Base-by-base conservation (phyloP, 805 yeast genomes). In the Starmera caribaea region DNA sequence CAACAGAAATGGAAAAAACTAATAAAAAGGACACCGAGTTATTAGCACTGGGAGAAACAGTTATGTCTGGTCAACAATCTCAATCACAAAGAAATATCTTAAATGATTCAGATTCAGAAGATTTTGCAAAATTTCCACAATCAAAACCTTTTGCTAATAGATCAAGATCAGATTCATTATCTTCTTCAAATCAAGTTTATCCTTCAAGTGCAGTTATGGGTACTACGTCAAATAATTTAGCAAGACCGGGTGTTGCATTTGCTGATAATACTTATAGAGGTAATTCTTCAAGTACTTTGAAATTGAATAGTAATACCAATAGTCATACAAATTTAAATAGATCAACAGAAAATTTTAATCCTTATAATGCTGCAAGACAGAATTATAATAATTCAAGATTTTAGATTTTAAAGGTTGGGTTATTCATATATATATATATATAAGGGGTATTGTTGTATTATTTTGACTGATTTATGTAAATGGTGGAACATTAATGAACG, bases 21-120 rank as follows among this genome's bases (percentile, higher is more conserved):
- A 51, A 50, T 24, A 49, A 51, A 44, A 46, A 53, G 38, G 59
- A 52, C 37, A 54, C 55, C n/a, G 59, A 53, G 41, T 32, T 51
- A 13, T 40, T 53, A 32, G 58, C 56, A 2, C 39, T 54, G 5
- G 59, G 58, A 38, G 59, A 51, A 31, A 48, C 56, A 29, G 56
- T 54, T 2, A 38, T 54, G 27, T 48, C 54, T 3, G 57, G 58
- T 35, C 53, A 54, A 38, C 55, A 49, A 35, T 57, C 58, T 33
- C 46, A 44, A 34, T 9, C 26, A 7, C 52, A 50, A 16, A 30
- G 51, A 14, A 44, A 45, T 28, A 40, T 44, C 4, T 44, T 41
- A 12, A 43, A 41, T 10, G 45, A 45, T 21, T 39, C 44, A 13
- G 49, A 42, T 14, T 37, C 42, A 10, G 49, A 43, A 26, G 43